phyloP scores from a whole-genome alignment of 73 alveolate genomes.

The Loxodes magnus region DNA sequence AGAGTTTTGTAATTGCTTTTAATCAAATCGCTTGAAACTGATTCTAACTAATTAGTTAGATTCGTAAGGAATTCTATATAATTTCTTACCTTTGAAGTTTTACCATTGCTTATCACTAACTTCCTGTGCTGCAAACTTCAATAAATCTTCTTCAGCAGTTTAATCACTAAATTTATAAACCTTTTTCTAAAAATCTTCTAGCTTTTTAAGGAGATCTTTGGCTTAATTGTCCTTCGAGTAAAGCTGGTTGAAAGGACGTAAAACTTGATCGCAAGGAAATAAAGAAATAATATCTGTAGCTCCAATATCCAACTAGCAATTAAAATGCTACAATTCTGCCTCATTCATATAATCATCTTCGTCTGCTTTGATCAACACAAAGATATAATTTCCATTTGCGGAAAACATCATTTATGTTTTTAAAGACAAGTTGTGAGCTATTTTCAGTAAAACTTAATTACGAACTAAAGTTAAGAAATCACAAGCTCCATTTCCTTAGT shows the following conservation, averaged over 20 bases:
- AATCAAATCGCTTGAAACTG: neutral
- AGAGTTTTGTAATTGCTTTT: slow-evolving; percentile 1
- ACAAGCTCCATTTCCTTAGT: too few relatives aligned
- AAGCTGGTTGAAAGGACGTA: neutral
- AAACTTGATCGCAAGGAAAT: too few relatives aligned
- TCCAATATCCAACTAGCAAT: slow-evolving; percentile 17
- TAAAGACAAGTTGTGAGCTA: too few relatives aligned
- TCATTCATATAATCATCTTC: slow-evolving; percentile 15
- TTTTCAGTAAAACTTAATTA: too few relatives aligned
- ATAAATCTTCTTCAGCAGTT: neutral
- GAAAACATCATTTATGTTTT: too few relatives aligned
- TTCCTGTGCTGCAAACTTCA: neutral
- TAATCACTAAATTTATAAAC: neutral
- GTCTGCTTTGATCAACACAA: slow-evolving; percentile 11
- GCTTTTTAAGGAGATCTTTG: neutral
- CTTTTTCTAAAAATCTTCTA: neutral
- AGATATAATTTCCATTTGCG: slow-evolving; percentile 11
- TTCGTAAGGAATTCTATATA: neutral
- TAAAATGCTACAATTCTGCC: slow-evolving; percentile 19
- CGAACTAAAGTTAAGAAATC: too few relatives aligned
- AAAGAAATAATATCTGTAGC: too few relatives aligned
- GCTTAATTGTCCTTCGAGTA: neutral
- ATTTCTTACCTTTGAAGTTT: neutral
- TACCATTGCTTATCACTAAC: neutral
- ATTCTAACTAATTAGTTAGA: neutral